These are phyloP conservation scores for Pythium rishiriense DNA, from an alignment of 352 stramenopile genomes.

Conservation along the genomic window DNA sequence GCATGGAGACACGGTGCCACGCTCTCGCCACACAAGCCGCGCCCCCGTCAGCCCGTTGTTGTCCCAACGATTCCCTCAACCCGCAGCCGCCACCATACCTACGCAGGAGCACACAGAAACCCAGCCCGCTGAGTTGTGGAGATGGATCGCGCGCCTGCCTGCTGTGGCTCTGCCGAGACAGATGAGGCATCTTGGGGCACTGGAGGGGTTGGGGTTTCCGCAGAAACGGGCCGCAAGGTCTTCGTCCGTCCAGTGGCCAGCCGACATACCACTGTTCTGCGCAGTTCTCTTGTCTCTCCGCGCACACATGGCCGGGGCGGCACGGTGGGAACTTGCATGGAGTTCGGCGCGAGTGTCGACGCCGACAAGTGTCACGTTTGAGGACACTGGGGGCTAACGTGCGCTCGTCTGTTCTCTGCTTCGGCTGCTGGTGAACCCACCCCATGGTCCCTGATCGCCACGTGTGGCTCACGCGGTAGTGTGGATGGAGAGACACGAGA, in stretches of 20 bases:
- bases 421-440: background rate
- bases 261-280: slow-evolving; percentile 1
- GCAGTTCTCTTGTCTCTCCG: background rate
- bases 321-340: background rate
- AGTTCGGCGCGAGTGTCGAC: slow-evolving; percentile 3
- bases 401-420: background rate
- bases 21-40: background rate
- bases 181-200: background rate
- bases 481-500: too few species aligned
- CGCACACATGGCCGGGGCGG: background rate
- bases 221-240: slow-evolving; percentile 5
- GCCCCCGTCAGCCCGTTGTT: slow-evolving; percentile 4
- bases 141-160: background rate
- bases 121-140: background rate
- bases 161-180: background rate
- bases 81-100: background rate
- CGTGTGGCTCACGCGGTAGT: too few species aligned
- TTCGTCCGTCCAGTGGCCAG: slow-evolving; percentile 5
- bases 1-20: slow-evolving; percentile 5
- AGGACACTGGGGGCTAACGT: background rate
- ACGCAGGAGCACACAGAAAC: background rate
- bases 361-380: background rate
- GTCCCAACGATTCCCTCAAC: slow-evolving; percentile 14
- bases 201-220: background rate
- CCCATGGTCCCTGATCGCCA: background rate